phyloP scores from a whole-genome alignment of 805 yeast genomes.

The Dipodascus albidus region DNA sequence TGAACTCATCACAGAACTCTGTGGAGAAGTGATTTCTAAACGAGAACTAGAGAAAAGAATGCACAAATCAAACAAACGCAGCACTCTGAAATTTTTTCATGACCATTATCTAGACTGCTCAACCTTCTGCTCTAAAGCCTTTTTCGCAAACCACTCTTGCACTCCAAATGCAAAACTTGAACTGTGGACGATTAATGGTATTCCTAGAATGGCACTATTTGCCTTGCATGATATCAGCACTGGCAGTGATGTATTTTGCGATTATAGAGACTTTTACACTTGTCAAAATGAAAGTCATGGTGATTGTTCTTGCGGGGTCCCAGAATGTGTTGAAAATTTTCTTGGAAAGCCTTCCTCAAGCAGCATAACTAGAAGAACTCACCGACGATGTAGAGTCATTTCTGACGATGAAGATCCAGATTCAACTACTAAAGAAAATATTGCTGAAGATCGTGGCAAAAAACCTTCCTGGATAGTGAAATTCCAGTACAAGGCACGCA shows the following conservation, averaged over 20 bases:
- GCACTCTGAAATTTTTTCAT: conserved; percentile 8
- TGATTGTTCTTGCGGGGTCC: conserved; percentile 33
- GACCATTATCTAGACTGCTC: conserved; percentile 35
- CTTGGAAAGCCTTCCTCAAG: conserved; percentile 9
- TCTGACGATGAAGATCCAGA: not conserved
- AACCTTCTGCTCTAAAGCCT: conserved; percentile 34
- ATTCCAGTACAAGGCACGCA: no score
- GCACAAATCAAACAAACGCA: conserved; percentile 19
- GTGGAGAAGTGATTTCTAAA: conserved; percentile 37
- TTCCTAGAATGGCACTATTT: conserved; percentile 36
- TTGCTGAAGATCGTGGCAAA: no score
- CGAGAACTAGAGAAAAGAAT: conserved; percentile 29
- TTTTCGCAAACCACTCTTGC: conserved; percentile 41
- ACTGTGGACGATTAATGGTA: conserved; percentile 35
- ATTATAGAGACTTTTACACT: conserved; percentile 35
- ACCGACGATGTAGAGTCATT: not conserved
- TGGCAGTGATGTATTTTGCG: conserved; percentile 37
- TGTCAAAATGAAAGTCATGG: conserved; percentile 33
- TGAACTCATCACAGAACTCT: conserved; percentile 35
- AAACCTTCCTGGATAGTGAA: no score
- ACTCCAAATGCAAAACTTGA: conserved; percentile 37
- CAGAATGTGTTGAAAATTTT: conserved; percentile 30
- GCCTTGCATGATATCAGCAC: conserved; percentile 28
- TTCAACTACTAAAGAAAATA: not conserved
- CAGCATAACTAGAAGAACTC: not conserved